These are phyloP conservation scores for Pulveroboletus sp. DNA, from an alignment of 768 basidiomycete genomes.

Conservation along the genomic window DNA sequence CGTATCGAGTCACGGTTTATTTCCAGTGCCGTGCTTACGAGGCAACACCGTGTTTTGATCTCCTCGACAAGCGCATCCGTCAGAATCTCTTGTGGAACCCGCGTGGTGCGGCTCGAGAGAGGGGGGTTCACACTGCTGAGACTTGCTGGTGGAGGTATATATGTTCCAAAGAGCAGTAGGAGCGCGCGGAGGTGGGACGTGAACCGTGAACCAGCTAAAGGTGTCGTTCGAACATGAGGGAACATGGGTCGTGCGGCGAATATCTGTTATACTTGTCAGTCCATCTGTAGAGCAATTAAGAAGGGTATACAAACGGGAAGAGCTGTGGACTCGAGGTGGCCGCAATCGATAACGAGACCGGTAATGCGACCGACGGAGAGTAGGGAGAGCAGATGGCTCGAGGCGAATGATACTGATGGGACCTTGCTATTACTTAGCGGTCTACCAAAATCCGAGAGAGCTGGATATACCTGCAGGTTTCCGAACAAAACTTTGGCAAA, in stretches of 20 bases:
- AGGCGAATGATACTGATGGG: conserved; percentile 90
- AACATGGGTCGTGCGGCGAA: conserved; percentile 86
- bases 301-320: conserved; percentile 64
- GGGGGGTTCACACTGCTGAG: conserved; percentile 64
- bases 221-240: conserved; percentile 77
- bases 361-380: conserved; percentile 86
- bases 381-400: conserved; percentile 80
- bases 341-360: conserved; percentile 90
- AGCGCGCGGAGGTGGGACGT: conserved; percentile 78
- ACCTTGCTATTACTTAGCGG: conserved; percentile 47
- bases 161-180: conserved; percentile 77
- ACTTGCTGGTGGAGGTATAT: conserved; percentile 75
- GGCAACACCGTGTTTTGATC: conserved; percentile 85
- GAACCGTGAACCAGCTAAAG: conserved; percentile 80
- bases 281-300: too few species aligned
- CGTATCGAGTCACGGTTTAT: conserved; percentile 31
- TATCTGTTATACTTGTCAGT: conserved; percentile 52
- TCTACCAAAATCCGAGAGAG: neutral
- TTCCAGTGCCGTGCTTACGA: conserved; percentile 68
- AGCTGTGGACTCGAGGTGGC: conserved; percentile 84
- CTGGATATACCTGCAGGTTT: conserved; percentile 66
- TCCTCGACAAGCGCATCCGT: conserved; percentile 82
- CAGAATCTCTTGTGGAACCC: conserved; percentile 76
- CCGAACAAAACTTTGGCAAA: conserved; percentile 85
- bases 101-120: conserved; percentile 54